Conservation (phyloP, 2,329 filamentous ascomycete genomes). For the Neofusicoccum ribis region DNA sequence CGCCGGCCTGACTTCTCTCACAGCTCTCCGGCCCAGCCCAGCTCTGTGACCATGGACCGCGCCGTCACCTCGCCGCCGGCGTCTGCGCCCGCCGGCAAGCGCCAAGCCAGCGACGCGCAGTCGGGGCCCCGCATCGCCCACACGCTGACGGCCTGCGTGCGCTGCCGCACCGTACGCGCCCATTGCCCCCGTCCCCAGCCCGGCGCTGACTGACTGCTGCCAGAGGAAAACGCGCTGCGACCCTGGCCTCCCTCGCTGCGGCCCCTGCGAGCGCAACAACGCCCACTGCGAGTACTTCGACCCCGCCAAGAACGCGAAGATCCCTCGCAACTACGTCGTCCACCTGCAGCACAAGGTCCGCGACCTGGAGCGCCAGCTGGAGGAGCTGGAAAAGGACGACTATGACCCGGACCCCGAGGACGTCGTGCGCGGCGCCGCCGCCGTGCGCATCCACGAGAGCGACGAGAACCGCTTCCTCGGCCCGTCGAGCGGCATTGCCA, state of each 20-base stretch:
- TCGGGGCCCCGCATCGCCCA: slow-evolving; percentile 66
- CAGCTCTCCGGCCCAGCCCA: slow-evolving; percentile 36
- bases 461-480: slow-evolving; percentile 91
- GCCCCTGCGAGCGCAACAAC: slow-evolving; percentile 88
- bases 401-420: slow-evolving; percentile 74
- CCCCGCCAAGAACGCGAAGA: slow-evolving; percentile 78
- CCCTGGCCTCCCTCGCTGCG: slow-evolving; percentile 84
- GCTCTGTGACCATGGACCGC: slow-evolving; percentile 29
- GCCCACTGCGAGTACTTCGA: slow-evolving; percentile 95
- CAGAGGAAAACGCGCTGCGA: slow-evolving; percentile 97
- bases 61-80: slow-evolving; percentile 29
- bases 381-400: slow-evolving; percentile 72
- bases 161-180: slow-evolving; percentile 69
- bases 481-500: slow-evolving; percentile 91
- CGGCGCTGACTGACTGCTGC: slow-evolving; percentile 22
- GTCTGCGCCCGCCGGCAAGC: slow-evolving; percentile 5
- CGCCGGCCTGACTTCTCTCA: slow-evolving; percentile 25
- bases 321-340: slow-evolving; percentile 89
- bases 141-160: slow-evolving; percentile 76
- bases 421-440: slow-evolving; percentile 81
- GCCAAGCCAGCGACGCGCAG: background rate
- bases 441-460: slow-evolving; percentile 79
- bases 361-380: slow-evolving; percentile 77
- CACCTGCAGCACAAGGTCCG: slow-evolving; percentile 85
- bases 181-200: slow-evolving; percentile 4